Evolutionary conservation across 352 stramenopile species (phyloP), one percentile per base, ranked within the genome.

Genomic region (Globisporangium viniferum): DNA sequence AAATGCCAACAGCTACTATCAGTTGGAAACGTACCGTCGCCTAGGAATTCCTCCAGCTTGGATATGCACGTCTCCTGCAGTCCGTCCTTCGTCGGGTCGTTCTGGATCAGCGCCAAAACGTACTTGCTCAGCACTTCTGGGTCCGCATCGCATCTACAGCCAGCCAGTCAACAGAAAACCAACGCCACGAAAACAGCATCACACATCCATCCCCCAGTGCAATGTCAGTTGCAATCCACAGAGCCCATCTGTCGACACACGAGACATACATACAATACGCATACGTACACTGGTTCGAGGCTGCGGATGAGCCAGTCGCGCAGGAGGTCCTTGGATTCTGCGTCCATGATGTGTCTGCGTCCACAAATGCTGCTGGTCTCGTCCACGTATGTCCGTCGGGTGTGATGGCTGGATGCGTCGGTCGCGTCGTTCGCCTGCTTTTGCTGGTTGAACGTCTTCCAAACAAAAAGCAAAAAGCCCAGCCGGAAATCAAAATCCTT

Each of bases 81-180:
- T 0, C 83, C 88, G 4, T 81, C 70, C 61, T 90, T 92, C 70
- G 80, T 79, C 55, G 87, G 89, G 62, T 96, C 77, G 68, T 89
- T 91, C 76, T 94, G 86, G 67, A 96, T 84, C 44, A 96, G 72
- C 56, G 89, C 89, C 22, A 95, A 68, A 48, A 96, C 87, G 68
- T 96, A 96, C 68, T 96, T 96, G 68, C 85, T 93, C 68, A 96
- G 65, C 57, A 96, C 89, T 27, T 92, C 86, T 1, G 89, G 89
- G 69, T 96, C 89, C 1, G 89, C 89, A 48, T 96, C 89, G 64
- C 89, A 94, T 65, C 88, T 96, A 60, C 2, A 73, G 24, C 8
- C 29, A 24, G 15, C n/a, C 20, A 68, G 59, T 49, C 31, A 51
- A 71, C 63, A 63, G n/a, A 49, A 27, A 53, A 33, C 31, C 31